These are phyloP conservation scores for Cavenderia fasciculata DNA, from an alignment of 78 protist genomes.

Conservation along the genomic window DNA sequence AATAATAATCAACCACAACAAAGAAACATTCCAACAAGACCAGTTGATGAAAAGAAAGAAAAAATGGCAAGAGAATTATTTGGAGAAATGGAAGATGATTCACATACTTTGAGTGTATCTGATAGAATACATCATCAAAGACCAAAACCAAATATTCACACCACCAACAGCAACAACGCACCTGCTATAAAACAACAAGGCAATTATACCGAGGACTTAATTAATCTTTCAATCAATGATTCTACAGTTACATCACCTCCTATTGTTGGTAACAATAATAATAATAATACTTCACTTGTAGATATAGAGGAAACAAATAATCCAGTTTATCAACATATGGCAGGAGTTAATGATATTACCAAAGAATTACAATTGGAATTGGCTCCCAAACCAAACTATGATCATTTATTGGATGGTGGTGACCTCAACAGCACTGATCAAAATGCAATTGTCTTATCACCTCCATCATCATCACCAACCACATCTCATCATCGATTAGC, in stretches of 20 bases:
- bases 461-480: neutral
- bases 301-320: neutral
- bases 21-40: neutral
- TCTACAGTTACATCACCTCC: neutral
- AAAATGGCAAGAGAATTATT: constrained; percentile 57
- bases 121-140: neutral
- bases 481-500: neutral
- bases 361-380: neutral
- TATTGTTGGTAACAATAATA: neutral
- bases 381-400: neutral
- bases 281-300: neutral
- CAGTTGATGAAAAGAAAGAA: constrained; percentile 45
- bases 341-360: neutral
- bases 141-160: neutral
- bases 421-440: neutral
- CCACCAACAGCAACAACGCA: neutral
- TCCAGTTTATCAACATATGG: no score
- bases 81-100: constrained; percentile 16
- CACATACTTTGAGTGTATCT: neutral
- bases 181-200: neutral
- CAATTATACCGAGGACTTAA: neutral
- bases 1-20: neutral
- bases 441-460: neutral
- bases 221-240: neutral
- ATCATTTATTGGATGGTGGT: neutral